phyloP scores from a whole-genome alignment of 2,329 filamentous ascomycete genomes.

The Cercospora brassicicola region DNA sequence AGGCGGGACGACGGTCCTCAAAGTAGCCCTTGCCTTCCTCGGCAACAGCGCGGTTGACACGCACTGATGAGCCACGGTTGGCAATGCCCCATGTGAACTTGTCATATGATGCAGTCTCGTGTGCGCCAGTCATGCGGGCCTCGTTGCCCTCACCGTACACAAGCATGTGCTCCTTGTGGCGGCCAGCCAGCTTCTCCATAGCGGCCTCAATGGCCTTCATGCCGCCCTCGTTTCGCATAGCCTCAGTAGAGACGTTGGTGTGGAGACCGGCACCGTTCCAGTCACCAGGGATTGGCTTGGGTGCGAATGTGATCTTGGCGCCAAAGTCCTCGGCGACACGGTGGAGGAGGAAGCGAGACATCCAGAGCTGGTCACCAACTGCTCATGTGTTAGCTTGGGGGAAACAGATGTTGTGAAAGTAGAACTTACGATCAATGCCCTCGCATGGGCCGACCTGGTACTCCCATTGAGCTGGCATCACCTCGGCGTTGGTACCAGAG shows the following conservation, averaged over 20 bases:
- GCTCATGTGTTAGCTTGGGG: constrained; percentile 15
- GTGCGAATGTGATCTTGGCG: constrained; percentile 89
- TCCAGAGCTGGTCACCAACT: constrained; percentile 97
- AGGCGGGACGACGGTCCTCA: constrained; percentile 67
- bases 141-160: constrained; percentile 97
- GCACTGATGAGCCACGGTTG: constrained; percentile 91
- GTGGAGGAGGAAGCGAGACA: constrained; percentile 83
- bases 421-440: constrained; percentile 73
- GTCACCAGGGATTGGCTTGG: constrained; percentile 92
- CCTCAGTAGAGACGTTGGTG: constrained; percentile 87
- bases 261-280: constrained; percentile 97
- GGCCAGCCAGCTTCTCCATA: constrained; percentile 58
- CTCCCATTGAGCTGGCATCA: constrained; percentile 98
- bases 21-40: constrained; percentile 94
- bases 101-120: constrained; percentile 94
- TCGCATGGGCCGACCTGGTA: constrained; percentile 91
- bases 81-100: constrained; percentile 92
- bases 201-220: constrained; percentile 89
- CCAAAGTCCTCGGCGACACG: constrained; percentile 95
- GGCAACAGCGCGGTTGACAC: constrained; percentile 81
- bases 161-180: constrained; percentile 65
- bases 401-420: background rate
- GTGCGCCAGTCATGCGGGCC: constrained; percentile 83
- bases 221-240: constrained; percentile 86
- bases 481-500: constrained; percentile 97